phyloP scores from a whole-genome alignment of 2,329 filamentous ascomycete genomes.

The Scedosporium minutisporum region DNA sequence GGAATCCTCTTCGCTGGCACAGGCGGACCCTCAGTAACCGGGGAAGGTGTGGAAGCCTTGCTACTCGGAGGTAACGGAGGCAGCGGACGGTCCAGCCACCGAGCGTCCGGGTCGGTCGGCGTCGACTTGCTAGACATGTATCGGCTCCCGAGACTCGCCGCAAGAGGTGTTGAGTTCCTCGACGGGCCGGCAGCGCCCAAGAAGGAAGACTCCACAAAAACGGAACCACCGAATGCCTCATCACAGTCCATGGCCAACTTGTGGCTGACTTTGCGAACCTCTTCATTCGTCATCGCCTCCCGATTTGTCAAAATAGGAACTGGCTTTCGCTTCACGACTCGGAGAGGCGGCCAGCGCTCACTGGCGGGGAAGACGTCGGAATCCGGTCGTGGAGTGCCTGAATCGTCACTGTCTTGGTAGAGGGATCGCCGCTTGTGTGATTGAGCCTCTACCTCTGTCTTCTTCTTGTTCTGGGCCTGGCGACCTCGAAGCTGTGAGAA shows the following conservation, averaged over 20 bases:
- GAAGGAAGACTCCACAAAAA: constrained; percentile 25
- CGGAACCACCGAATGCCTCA: constrained; percentile 72
- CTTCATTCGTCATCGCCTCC: constrained; percentile 48
- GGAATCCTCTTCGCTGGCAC: background rate
- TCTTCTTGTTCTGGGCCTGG: background rate
- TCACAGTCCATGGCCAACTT: constrained; percentile 86
- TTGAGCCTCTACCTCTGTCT: background rate
- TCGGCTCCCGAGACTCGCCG: background rate
- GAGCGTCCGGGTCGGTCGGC: constrained; percentile 3
- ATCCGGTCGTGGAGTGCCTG: constrained; percentile 3
- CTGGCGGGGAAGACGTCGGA: background rate
- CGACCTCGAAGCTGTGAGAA: constrained; percentile 31
- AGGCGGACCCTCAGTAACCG: no score
- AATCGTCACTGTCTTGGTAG: background rate
- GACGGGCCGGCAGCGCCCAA: constrained; percentile 7
- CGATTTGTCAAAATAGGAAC: constrained; percentile 5
- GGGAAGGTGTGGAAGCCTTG: background rate
- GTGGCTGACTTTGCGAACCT: constrained; percentile 72
- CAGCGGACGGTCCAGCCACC: constrained; percentile 39
- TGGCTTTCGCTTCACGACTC: background rate
- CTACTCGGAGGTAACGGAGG: constrained; percentile 33
- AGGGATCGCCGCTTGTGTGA: background rate
- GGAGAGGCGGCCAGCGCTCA: background rate
- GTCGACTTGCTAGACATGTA: constrained; percentile 6
- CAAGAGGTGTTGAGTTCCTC: constrained; percentile 3